Evolutionary conservation across 257 asterid species (phyloP).

Genomic region (Nicotiana otophora): DNA sequence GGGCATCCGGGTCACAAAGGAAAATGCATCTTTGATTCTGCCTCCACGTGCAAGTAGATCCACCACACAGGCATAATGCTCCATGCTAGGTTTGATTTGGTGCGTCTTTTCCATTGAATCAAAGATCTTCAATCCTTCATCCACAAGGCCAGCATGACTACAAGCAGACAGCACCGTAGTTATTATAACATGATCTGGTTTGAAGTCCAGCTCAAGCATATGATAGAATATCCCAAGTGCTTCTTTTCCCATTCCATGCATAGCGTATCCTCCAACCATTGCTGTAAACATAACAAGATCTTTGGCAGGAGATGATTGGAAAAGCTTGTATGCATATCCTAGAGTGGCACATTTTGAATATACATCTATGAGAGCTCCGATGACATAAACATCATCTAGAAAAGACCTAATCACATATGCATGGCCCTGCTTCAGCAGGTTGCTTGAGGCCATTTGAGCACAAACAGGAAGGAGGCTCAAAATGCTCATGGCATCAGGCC

Average conservation of each 20-base stretch:
- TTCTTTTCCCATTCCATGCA: conserved; percentile 76
- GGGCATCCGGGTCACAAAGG: conserved; percentile 53
- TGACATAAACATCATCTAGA: conserved; percentile 46
- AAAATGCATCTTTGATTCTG: conserved; percentile 53
- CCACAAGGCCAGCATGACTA: conserved; percentile 70
- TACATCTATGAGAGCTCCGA: conserved; percentile 56
- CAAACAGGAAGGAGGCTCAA: conserved; percentile 67
- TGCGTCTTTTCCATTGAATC: conserved; percentile 44
- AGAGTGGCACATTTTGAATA: conserved; percentile 78
- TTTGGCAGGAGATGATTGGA: conserved; percentile 42
- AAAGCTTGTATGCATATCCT: conserved; percentile 51
- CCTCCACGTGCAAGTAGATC: conserved; percentile 86
- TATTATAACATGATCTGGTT: conserved; percentile 64
- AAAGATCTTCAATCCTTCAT: conserved; percentile 60
- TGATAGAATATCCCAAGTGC: conserved; percentile 43
- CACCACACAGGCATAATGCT: conserved; percentile 76
- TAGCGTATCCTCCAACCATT: conserved; percentile 83
- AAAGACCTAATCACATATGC: conserved; percentile 47
- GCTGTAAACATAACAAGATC: conserved; percentile 73
- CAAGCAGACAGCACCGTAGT: conserved; percentile 81
- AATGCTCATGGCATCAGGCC: conserved; percentile 61
- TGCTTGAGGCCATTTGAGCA: conserved; percentile 57
- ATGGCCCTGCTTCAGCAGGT: conserved; percentile 71
- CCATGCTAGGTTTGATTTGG: conserved; percentile 58
- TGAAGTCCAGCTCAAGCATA: conserved; percentile 55